These are phyloP conservation scores for Pseudohyphozyma bogoriensis DNA, from an alignment of 768 basidiomycete species.

Conservation along the genomic window DNA sequence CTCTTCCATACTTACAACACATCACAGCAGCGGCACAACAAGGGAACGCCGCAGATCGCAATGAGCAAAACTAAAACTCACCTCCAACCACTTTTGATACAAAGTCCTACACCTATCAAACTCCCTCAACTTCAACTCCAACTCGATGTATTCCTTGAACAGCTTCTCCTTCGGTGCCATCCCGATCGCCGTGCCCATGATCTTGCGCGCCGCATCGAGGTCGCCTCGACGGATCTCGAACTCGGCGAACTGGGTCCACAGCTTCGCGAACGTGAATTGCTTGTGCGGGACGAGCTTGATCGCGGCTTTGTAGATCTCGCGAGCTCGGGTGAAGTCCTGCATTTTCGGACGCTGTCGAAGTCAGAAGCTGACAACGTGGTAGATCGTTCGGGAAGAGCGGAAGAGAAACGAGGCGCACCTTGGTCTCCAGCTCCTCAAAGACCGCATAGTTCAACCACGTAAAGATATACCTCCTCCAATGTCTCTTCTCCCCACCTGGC, in stretches of 20 bases:
- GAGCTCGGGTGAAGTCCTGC: slow-evolving; percentile 71
- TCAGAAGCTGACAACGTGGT: too few relatives aligned
- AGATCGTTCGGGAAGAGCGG: too few relatives aligned
- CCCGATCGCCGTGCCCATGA: slow-evolving; percentile 81
- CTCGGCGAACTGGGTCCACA: slow-evolving; percentile 85
- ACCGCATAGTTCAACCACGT: slow-evolving; percentile 65
- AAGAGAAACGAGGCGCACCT: slow-evolving; percentile 45
- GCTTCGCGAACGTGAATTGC: slow-evolving; percentile 91
- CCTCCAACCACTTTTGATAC: slow-evolving; percentile 91
- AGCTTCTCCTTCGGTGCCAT: slow-evolving; percentile 92
- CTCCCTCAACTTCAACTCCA: slow-evolving; percentile 89
- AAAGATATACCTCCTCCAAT: slow-evolving; percentile 47
- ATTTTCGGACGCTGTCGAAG: too few relatives aligned
- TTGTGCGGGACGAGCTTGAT: slow-evolving; percentile 86
- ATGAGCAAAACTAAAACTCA: slow-evolving; percentile 37
- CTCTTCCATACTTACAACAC: too few relatives aligned
- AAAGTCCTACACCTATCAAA: slow-evolving; percentile 85
- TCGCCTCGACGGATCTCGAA: slow-evolving; percentile 83
- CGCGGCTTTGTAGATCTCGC: slow-evolving; percentile 87
- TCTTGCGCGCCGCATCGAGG: slow-evolving; percentile 70
- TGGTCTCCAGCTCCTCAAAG: slow-evolving; percentile 92
- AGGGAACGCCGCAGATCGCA: too few relatives aligned
- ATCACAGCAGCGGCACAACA: too few relatives aligned
- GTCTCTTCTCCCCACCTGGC: slow-evolving; percentile 82
- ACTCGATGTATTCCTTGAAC: slow-evolving; percentile 91